Evolutionary conservation across 2,329 filamentous ascomycete genomes (phyloP).

Genomic region (Ophiostoma tasmaniense): DNA sequence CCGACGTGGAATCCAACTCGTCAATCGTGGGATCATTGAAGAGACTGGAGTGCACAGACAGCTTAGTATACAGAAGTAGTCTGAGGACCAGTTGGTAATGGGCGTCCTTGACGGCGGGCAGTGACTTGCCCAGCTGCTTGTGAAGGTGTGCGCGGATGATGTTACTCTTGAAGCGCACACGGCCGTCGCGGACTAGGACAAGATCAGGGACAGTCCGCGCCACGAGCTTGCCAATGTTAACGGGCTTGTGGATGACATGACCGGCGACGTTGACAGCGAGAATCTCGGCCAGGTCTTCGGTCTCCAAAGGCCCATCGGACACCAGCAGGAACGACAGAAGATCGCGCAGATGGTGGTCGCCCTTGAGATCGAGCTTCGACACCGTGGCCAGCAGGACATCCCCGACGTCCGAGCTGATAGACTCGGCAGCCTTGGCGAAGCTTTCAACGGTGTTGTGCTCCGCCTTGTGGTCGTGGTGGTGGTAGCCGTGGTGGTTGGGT

Average conservation of each 20-base stretch:
- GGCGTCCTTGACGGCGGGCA: conserved; percentile 29
- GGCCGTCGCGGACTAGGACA: conserved; percentile 28
- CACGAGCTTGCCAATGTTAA: conserved; percentile 23
- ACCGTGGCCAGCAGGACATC: conserved; percentile 25
- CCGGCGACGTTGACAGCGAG: conserved; percentile 26
- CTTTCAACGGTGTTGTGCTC: not conserved
- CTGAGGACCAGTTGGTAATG: conserved; percentile 29
- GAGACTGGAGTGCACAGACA: conserved; percentile 22
- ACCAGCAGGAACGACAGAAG: conserved; percentile 31
- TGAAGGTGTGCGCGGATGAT: conserved; percentile 28
- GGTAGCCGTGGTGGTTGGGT: conserved; percentile 7
- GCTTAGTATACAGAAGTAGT: conserved; percentile 30
- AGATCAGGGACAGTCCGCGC: conserved; percentile 24
- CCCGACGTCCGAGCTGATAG: conserved; percentile 23
- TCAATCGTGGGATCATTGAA: conserved; percentile 27
- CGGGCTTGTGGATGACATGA: conserved; percentile 17
- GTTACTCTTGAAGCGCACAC: conserved; percentile 32
- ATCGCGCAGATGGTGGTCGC: conserved; percentile 22
- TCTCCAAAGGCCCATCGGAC: conserved; percentile 27
- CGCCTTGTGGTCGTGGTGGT: conserved; percentile 18
- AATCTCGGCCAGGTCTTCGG: conserved; percentile 29
- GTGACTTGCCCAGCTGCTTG: conserved; percentile 28
- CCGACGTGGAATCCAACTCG: conserved; percentile 22
- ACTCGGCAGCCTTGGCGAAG: conserved; percentile 23
- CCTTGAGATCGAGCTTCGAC: conserved; percentile 24